A percentile compares a stretch with the other conserved stretches of the same genome.
Conservation (phyloP, 495 filamentous ascomycete species). For the Hypomontagnella monticulosa region DNA sequence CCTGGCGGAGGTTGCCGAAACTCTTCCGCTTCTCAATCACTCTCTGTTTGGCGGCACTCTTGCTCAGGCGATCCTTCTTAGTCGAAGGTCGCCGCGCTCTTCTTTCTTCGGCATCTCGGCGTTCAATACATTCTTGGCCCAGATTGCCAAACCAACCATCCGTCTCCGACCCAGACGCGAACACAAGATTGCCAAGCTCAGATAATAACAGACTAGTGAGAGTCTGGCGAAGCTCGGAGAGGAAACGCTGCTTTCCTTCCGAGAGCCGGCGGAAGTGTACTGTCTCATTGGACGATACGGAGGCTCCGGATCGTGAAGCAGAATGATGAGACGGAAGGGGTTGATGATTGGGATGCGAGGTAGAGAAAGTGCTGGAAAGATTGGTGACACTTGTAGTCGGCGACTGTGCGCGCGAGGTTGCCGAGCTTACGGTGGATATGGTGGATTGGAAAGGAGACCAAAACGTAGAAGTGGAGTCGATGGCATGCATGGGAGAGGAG, state of each 20-base stretch:
- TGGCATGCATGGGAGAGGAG: constrained; percentile 73
- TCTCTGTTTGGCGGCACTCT: constrained; percentile 61
- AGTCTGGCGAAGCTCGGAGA: constrained; percentile 78
- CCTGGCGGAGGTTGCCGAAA: constrained; percentile 59
- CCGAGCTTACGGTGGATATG: constrained; percentile 67
- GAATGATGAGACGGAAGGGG: constrained; percentile 52
- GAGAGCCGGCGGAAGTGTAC: constrained; percentile 63
- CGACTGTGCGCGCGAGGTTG: constrained; percentile 64
- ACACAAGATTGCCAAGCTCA: constrained; percentile 86
- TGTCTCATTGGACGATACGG: constrained; percentile 68
- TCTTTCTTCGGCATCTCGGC: constrained; percentile 71
- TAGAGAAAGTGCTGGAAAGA: constrained; percentile 55
- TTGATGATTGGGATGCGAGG: constrained; percentile 51
- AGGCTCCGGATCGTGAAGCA: constrained; percentile 59
- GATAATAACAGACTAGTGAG: constrained; percentile 87
- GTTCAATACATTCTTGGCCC: constrained; percentile 79
- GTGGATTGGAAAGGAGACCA: constrained; percentile 83
- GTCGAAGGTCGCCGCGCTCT: constrained; percentile 49
- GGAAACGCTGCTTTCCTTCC: constrained; percentile 69
- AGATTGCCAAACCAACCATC: constrained; percentile 87
- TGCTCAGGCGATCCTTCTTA: constrained; percentile 48
- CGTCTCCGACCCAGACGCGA: constrained; percentile 88
- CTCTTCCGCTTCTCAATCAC: constrained; percentile 69
- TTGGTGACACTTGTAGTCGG: constrained; percentile 65
- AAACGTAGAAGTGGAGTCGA: constrained; percentile 83